Conservation (phyloP, 106 monocot species). For the Dendrobium huoshanense region DNA sequence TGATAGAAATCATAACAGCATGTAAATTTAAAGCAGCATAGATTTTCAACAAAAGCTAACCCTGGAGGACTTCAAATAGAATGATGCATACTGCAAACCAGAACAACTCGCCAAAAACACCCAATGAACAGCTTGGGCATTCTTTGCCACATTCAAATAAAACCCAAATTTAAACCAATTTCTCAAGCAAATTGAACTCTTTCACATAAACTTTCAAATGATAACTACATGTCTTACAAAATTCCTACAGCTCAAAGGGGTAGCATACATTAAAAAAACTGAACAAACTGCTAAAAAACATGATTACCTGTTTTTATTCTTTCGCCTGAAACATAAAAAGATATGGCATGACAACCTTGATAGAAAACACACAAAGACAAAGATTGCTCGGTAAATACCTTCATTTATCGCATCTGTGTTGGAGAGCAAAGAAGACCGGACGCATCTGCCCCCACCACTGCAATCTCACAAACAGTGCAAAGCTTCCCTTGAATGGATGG, state of each 20-base stretch:
- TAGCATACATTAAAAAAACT: neutral
- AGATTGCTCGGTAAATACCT: neutral
- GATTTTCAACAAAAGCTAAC: too few species aligned
- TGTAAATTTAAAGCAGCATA: too few species aligned
- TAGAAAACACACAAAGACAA: neutral
- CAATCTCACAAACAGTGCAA: slow-evolving; percentile 58
- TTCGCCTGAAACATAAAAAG: slow-evolving; percentile 4
- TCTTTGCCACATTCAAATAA: neutral
- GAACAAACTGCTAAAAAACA: slow-evolving; percentile 4
- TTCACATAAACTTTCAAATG: neutral
- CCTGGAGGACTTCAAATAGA: too few species aligned
- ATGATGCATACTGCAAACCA: too few species aligned
- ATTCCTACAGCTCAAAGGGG: neutral
- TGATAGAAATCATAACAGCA: too few species aligned
- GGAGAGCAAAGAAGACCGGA: slow-evolving; percentile 49
- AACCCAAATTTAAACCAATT: neutral
- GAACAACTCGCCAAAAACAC: too few species aligned
- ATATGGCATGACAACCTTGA: neutral
- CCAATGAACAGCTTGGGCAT: too few species aligned
- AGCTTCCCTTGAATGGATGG: slow-evolving; percentile 36
- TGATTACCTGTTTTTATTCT: neutral
- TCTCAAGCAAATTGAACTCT: slow-evolving; percentile 1
- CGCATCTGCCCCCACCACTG: slow-evolving; percentile 52
- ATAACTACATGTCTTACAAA: neutral
- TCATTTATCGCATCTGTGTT: slow-evolving; percentile 30